Evolutionary conservation across 2,329 filamentous ascomycete species (phyloP).

Genomic region (Epichloe scottii): DNA sequence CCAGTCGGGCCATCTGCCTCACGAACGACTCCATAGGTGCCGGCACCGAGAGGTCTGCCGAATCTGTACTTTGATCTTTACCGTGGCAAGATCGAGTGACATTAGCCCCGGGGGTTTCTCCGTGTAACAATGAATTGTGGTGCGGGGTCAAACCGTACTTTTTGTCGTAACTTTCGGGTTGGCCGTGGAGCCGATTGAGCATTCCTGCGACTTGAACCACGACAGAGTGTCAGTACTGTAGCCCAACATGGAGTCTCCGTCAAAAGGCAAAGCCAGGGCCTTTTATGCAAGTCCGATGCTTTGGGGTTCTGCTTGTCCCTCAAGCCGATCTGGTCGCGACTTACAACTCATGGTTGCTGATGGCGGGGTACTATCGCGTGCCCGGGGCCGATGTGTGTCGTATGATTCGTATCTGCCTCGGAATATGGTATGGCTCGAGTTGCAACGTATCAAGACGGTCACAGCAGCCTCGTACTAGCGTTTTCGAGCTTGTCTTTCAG

Average conservation of each 20-base stretch:
- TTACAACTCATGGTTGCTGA: conserved; percentile 20
- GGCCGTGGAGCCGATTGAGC: conserved; percentile 91
- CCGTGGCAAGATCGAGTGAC: background rate
- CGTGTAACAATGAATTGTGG: conserved; percentile 13
- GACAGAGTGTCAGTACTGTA: background rate
- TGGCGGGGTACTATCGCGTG: conserved; percentile 15
- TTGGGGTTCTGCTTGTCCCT: background rate
- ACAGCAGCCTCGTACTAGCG: background rate
- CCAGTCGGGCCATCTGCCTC: conserved; percentile 78
- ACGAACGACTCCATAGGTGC: conserved; percentile 95
- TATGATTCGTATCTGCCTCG: background rate
- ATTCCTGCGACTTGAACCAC: conserved; percentile 59
- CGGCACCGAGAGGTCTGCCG: conserved; percentile 85
- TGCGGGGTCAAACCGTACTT: conserved; percentile 45
- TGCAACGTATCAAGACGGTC: background rate
- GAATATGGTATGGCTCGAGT: background rate
- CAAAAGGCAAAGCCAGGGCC: background rate
- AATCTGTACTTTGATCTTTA: conserved; percentile 75
- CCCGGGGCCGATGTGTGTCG: background rate
- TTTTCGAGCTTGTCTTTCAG: background rate
- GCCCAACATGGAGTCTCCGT: background rate
- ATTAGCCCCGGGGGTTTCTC: background rate
- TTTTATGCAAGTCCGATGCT: background rate
- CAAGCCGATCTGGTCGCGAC: conserved; percentile 9
- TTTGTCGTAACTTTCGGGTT: conserved; percentile 97